A percentile compares a stretch with the other conserved stretches of the same genome.
phyloP scores from a whole-genome alignment of 305 asterid species.

The Caryopteris hybrid region DNA sequence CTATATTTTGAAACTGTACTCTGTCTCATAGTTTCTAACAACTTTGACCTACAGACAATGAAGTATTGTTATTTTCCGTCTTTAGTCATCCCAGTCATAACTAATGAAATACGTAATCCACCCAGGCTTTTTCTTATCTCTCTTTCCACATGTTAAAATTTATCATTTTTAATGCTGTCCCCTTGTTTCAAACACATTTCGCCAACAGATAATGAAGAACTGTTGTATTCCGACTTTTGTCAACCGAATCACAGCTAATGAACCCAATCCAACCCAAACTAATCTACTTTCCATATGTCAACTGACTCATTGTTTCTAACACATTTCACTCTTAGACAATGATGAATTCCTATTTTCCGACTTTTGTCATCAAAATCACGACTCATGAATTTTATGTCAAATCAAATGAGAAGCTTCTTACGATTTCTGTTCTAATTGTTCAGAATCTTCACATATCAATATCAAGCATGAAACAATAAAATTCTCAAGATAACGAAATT shows the following conservation, averaged over 20 bases:
- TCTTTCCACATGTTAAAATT: background rate
- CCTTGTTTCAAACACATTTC: background rate
- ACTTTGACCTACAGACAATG: background rate
- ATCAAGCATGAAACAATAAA: background rate
- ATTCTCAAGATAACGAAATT: background rate
- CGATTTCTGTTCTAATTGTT: background rate
- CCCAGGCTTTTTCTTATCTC: too few species aligned
- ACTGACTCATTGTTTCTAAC: background rate
- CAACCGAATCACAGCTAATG: background rate
- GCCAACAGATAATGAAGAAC: background rate
- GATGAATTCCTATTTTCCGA: background rate
- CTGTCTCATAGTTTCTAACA: background rate
- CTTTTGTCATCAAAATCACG: background rate
- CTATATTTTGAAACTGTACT: background rate
- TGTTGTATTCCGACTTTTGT: background rate
- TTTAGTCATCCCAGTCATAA: too few species aligned
- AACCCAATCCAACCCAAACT: too few species aligned
- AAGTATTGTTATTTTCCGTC: background rate
- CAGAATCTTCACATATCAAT: background rate
- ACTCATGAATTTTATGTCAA: background rate
- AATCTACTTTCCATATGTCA: too few species aligned
- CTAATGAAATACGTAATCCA: too few species aligned
- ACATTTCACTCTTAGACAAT: background rate
- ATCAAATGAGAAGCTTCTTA: background rate
- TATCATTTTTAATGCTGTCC: background rate